phyloP scores from a whole-genome alignment of 176 grass and related monocot species.

The Thinopyrum elongatum region DNA sequence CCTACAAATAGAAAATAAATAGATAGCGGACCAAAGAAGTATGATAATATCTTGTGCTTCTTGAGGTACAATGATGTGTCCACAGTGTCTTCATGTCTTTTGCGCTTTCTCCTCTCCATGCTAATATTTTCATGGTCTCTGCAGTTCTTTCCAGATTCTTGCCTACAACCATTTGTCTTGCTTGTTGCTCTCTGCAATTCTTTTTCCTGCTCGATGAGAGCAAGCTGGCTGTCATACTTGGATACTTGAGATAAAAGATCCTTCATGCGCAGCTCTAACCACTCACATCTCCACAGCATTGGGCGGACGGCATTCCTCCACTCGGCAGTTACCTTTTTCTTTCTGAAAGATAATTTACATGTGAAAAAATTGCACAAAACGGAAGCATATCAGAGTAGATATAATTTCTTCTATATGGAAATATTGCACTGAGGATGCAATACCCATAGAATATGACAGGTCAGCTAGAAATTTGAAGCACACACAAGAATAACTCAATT shows the following conservation, averaged over 20 bases:
- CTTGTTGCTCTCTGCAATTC: conserved; percentile 48
- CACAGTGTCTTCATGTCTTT: conserved; percentile 59
- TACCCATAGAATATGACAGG: conserved; percentile 22
- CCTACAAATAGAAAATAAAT: conserved; percentile 25
- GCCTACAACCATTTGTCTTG: conserved; percentile 55
- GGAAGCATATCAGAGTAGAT: conserved; percentile 9
- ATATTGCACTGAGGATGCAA: conserved; percentile 2
- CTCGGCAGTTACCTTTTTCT: conserved; percentile 79
- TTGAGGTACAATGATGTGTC: conserved; percentile 70
- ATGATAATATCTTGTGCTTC: conserved; percentile 67
- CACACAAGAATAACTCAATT: conserved; percentile 4
- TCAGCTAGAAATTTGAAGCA: background rate
- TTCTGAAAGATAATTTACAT: conserved; percentile 45
- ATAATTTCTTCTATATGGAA: background rate
- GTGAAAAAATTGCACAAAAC: conserved; percentile 22
- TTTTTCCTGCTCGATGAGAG: conserved; percentile 66
- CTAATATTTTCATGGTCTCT: conserved; percentile 45
- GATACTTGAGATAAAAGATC: conserved; percentile 64
- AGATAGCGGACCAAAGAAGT: conserved; percentile 64
- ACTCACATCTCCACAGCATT: conserved; percentile 74
- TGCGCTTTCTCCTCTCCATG: conserved; percentile 86
- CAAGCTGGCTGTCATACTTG: conserved; percentile 83
- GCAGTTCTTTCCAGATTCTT: conserved; percentile 41
- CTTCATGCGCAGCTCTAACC: conserved; percentile 85
- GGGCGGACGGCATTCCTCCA: conserved; percentile 77